Base-by-base conservation (phyloP, 495 filamentous ascomycete species). In the Aspergillus ostianus region DNA sequence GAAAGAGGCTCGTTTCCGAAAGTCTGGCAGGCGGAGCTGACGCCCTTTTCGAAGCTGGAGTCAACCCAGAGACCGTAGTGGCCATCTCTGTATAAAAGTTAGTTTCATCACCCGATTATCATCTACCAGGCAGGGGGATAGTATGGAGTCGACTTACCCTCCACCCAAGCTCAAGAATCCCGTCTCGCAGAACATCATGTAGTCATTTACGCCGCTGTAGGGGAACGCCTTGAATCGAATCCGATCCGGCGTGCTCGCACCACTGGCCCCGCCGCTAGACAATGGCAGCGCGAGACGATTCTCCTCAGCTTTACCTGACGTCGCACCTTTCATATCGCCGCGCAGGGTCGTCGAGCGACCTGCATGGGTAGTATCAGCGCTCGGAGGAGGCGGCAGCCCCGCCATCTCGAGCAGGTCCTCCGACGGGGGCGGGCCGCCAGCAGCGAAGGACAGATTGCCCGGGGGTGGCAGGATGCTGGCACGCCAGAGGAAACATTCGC, bases 401-500 rank as follows among this genome's bases (percentile, higher is more conserved):
- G 73, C 73, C 21, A 67, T 64, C 53, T 78, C 75, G 12, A 79
- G 65, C 21, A 69, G 59, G 21, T 77, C 75, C 55, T 74, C 74
- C 36, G 72, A 68, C 46, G 71, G 70, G 4, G 67, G 64, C 0
- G 67, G 66, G 4, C 68, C 65, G 48, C 59, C 46, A 1, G 56
- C 51, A 13, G 80, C 73, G 8, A 87, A 70, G 46, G 75, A 67
- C 51, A 87, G 74, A 2, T 80, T 68, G 1, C 64, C 30, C 0
- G 74, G 73, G 0, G 75, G 66, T 0, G 84, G 66, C 17, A 90
- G 75, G 41, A 86, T 73, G 51, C 85, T 85, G 2, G 92, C 89
- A 45, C 91, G 88, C 94, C 94, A 98, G 67, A 98, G 87, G 78
- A 98, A 98, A 72, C 95, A 97, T 75, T 98, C 94, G 63, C 95